phyloP scores from a whole-genome alignment of 2,329 filamentous ascomycete species.

The Grosmannia serpens region DNA sequence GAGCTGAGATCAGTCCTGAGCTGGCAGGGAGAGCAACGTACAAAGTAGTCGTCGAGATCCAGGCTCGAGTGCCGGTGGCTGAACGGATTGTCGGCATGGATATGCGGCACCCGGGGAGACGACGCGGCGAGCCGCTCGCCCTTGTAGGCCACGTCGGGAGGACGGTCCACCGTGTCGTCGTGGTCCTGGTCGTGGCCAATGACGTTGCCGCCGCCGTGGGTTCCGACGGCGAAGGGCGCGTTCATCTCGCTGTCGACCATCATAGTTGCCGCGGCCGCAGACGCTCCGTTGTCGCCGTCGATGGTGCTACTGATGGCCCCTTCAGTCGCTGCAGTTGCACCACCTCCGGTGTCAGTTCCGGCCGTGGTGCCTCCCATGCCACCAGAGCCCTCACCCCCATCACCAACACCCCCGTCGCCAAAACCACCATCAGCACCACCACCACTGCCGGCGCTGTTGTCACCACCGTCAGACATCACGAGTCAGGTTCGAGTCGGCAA shows the following conservation, averaged over 20 bases:
- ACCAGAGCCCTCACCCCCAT: background rate
- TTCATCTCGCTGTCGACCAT: background rate
- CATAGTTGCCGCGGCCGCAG: background rate
- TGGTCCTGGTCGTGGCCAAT: background rate
- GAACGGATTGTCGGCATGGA: conserved; percentile 19
- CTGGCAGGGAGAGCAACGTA: conserved; percentile 14
- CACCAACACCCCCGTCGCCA: background rate
- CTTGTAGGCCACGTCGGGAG: conserved; percentile 4
- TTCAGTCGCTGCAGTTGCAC: background rate
- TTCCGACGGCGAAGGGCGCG: background rate
- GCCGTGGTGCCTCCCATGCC: background rate
- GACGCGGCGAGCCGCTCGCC: conserved; percentile 9
- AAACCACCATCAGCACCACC: background rate
- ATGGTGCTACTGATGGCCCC: background rate
- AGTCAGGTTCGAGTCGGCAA: background rate
- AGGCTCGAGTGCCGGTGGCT: conserved; percentile 20
- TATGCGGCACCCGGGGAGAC: conserved; percentile 17
- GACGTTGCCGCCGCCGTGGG: background rate
- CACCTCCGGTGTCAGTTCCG: background rate
- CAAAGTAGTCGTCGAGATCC: conserved; percentile 35
- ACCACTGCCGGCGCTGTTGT: background rate
- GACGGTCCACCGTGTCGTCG: background rate
- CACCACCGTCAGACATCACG: background rate
- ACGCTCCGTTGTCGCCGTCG: background rate
- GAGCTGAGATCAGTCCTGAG: too few relatives aligned